Conservation (phyloP, 352 stramenopile species). For the Globisporangium nunn region DNA sequence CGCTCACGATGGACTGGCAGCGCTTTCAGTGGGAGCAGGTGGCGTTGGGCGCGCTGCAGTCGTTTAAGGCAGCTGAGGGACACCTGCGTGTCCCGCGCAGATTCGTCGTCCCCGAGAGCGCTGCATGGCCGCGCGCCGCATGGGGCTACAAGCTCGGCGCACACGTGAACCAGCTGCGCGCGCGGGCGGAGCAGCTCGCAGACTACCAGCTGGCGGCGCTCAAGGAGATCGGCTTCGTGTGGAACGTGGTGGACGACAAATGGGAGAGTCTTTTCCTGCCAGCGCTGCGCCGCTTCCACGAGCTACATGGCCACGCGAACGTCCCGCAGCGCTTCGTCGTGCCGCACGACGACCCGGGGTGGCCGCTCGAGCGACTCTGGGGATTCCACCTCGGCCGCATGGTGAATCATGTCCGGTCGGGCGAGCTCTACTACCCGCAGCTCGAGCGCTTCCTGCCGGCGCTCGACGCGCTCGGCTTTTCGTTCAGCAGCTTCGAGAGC, state of each 20-base stretch:
- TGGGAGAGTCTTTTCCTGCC: slow-evolving; percentile 36
- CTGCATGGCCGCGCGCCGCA: not conserved
- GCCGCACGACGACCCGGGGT: slow-evolving; percentile 11
- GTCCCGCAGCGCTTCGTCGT: slow-evolving; percentile 36
- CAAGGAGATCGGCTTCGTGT: slow-evolving; percentile 30
- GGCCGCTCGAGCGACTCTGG: slow-evolving; percentile 16
- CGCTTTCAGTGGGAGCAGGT: slow-evolving; percentile 22
- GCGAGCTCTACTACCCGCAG: slow-evolving; percentile 21
- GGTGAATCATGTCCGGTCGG: slow-evolving; percentile 42
- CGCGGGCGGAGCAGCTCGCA: slow-evolving; percentile 12
- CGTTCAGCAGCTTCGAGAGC: slow-evolving; percentile 33
- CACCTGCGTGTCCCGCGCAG: slow-evolving; percentile 6
- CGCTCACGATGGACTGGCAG: slow-evolving; percentile 27
- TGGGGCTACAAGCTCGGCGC: slow-evolving; percentile 11
- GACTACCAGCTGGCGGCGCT: slow-evolving; percentile 27
- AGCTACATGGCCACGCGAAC: slow-evolving; percentile 31
- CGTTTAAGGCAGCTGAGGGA: slow-evolving; percentile 3
- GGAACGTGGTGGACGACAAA: slow-evolving; percentile 25
- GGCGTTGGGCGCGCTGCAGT: slow-evolving; percentile 1
- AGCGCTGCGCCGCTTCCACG: slow-evolving; percentile 22
- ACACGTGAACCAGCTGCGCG: slow-evolving; percentile 22
- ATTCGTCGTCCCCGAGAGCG: slow-evolving; percentile 14
- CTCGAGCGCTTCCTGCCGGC: slow-evolving; percentile 24
- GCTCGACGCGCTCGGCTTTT: slow-evolving; percentile 40
- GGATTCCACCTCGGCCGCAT: slow-evolving; percentile 34